Base-by-base conservation (phyloP, 257 asterid genomes). In the Anisodus tanguticus region DNA sequence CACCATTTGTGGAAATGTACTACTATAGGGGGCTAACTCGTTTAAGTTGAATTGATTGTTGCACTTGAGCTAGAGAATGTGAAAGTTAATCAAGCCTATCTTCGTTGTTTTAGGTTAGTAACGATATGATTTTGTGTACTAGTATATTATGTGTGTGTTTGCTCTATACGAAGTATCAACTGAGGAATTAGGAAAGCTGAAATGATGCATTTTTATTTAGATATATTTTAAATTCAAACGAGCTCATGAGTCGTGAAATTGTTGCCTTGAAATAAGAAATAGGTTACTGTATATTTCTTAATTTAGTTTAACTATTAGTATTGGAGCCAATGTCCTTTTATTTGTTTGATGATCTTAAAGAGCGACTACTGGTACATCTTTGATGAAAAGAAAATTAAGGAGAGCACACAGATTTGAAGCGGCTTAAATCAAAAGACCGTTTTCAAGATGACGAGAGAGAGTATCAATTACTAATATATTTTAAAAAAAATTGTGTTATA, bases 51-150 rank as follows among this genome's bases (percentile, higher is more conserved):
- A 51, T 31, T 76, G 5, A 12, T 22, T 19, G 8, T 22, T 74
- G 81, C 51, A 76, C 81, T 15, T 76, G 63, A 51, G 22, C 17
- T 51, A 12, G 81, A 26, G 81, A 22, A 51, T 76, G 81, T 71
- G 8, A 71, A 71, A 37, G 4, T 71, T 31, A 31, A n/a, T 43
- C 79, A 43, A 4, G 17, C 37, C 17, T 71, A 43, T 45, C 49
- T 31, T 31, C 2, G 2, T 31, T 31, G 35, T 31, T 31, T 31
- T 31, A 31, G 35, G 35, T 31, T 31, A 31, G 35, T 31, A 31
- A 31, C 35, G 35, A 31, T 31, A 31, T 31, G 35, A 31, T 31
- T 22, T 22, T 31, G 35, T 51, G 19, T 13, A 6, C 45, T 12
- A 11, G 49, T 67, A 67, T 12, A 22, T 47, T 74, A 6, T 11